Evolutionary conservation across 1,139 yeast genomes (phyloP).

Genomic region (Yamadazyma songkhlaensis): DNA sequence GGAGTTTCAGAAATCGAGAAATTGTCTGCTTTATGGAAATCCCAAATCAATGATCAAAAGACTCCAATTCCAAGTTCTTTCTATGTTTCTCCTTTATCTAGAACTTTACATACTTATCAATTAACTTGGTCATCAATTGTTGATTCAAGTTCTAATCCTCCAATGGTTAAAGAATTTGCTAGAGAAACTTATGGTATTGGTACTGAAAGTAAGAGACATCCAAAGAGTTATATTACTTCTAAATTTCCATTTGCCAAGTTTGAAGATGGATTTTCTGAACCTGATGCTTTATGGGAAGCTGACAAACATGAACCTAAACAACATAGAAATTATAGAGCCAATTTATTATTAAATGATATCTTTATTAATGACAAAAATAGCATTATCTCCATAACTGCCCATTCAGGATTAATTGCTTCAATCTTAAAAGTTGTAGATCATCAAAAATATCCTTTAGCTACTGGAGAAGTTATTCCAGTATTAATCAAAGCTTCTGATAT

Average conservation of each 20-base stretch:
- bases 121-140: slow-evolving; percentile 23
- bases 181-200: slow-evolving; percentile 40
- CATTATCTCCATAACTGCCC: slow-evolving; percentile 33
- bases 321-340: slow-evolving; percentile 28
- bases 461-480: slow-evolving; percentile 24
- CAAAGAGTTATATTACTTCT: slow-evolving; percentile 20
- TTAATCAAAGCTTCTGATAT: slow-evolving; percentile 14
- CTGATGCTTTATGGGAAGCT: slow-evolving; percentile 27
- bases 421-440: slow-evolving; percentile 28
- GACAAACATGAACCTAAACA: slow-evolving; percentile 23
- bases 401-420: slow-evolving; percentile 32
- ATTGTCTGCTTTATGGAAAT: slow-evolving; percentile 19
- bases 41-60: slow-evolving; percentile 14
- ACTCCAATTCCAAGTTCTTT: slow-evolving; percentile 28
- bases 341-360: slow-evolving; percentile 27
- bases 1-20: slow-evolving; percentile 23
- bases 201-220: slow-evolving; percentile 34
- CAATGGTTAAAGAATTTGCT: slow-evolving; percentile 30
- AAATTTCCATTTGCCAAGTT: slow-evolving; percentile 26
- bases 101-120: slow-evolving; percentile 34
- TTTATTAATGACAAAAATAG: slow-evolving; percentile 24
- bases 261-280: slow-evolving; percentile 26
- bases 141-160: slow-evolving; percentile 15
- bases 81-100: slow-evolving; percentile 34
- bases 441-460: slow-evolving; percentile 17